These are phyloP conservation scores for Leishmania martiniquensis DNA, from an alignment of 208 protist species.

Conservation along the genomic window DNA sequence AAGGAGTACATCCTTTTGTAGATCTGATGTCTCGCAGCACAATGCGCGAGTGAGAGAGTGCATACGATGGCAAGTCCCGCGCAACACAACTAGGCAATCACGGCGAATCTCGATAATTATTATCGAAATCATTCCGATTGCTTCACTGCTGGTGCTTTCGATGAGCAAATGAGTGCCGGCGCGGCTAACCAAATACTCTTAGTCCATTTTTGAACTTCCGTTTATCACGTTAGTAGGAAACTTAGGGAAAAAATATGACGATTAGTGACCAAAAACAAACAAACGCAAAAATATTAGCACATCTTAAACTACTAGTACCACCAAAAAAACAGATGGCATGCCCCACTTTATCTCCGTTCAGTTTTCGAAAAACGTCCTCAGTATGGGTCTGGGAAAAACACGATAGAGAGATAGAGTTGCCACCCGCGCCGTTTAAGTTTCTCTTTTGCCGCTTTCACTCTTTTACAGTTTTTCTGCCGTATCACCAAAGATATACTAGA, in stretches of 20 bases:
- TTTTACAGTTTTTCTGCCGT: too few relatives aligned
- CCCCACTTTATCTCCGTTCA: neutral
- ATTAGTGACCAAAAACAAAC: slow-evolving; percentile 14
- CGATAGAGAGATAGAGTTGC: neutral
- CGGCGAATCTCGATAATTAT: neutral
- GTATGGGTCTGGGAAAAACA: neutral
- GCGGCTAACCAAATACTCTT: neutral
- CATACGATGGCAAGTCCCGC: neutral
- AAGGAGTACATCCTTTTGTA: neutral
- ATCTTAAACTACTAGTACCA: slow-evolving; percentile 1
- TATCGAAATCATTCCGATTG: neutral
- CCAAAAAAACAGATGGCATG: neutral
- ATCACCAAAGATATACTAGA: neutral
- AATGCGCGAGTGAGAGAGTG: neutral
- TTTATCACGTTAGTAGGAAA: neutral
- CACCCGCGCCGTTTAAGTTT: neutral
- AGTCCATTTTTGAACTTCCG: neutral
- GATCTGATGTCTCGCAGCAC: neutral
- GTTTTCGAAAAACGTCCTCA: neutral
- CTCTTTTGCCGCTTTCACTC: neutral
- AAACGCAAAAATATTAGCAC: slow-evolving; percentile 8
- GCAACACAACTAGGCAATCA: neutral
- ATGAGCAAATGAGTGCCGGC: neutral
- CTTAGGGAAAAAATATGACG: neutral
- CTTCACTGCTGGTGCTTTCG: neutral